Evolutionary conservation across 495 filamentous ascomycete genomes (phyloP), one percentile per base, ranked within the genome.

Genomic region (Cairneyella variabilis): DNA sequence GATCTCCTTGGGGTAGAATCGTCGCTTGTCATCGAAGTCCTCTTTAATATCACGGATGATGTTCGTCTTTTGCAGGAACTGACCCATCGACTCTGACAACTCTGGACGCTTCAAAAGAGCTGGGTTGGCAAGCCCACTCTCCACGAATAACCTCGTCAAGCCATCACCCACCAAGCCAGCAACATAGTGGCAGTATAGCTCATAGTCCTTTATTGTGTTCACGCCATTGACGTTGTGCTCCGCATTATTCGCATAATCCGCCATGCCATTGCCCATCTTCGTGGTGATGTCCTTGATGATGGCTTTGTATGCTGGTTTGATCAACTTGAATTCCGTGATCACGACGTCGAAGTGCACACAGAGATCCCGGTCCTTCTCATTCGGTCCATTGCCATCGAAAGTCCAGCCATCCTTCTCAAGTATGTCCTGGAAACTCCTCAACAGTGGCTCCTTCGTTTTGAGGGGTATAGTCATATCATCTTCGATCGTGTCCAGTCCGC

Each of bases 251-350:
- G 80, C 85, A 66, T 91, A 97, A 68, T 97, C 93, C 22, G 93
- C 93, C 93, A 98, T 98, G 53, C 93, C 93, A 61, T 97, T 89
- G 58, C 91, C 92, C 93, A 98, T 98, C 71, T 90, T 86, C 57
- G 86, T 74, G 11, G 90, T 88, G 66, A 97, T 97, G 60, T 98
- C 95, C 74, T 86, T 88, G 69, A 98, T 91, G 65, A 97, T 92
- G 14, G 69, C 80, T 64, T 79, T 78, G 70, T 97, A 97, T 37
- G 76, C 77, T 50, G 85, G 83, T 73, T 97, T 93, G 66, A 96
- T 76, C 69, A 92, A 90, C 71, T 84, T 87, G 68, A 90, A 88
- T 77, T 98, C 95, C 42, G 77, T 75, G 51, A 96, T 80, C 56
- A 98, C 83, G 59, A 83, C 78, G 66, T 93, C 76, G 69, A 97